Evolutionary conservation across 2,329 filamentous ascomycete genomes (phyloP), one percentile per base, ranked within the genome.

Genomic region (Colletotrichum horii): DNA sequence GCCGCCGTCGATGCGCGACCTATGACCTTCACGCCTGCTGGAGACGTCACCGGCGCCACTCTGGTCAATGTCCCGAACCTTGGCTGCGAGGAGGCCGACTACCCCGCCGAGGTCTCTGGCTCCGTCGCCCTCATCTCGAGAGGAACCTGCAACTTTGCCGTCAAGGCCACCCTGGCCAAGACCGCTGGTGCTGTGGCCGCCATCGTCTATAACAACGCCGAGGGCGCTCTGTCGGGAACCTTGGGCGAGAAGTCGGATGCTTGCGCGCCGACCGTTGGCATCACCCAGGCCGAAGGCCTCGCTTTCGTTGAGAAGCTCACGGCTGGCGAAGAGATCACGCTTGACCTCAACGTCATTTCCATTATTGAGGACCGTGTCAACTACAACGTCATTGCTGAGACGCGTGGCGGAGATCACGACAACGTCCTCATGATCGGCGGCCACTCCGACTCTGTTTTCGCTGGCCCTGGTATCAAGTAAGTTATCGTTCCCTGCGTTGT

Each of bases 141-240:
- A 78, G 92, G 93, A 71, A 83, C 79, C 2, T 94, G 93, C 80
- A 78, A 87, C 19, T 94, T 94, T 72, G 88, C 86, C 9, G 79
- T 86, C 26, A 94, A 94, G 85, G 87, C 90, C 8, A 82, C 86
- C 48, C 83, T 88, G 22, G 92, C 92, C 28, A 89, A 88, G 74
- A 80, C 82, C 1, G 91, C 92, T 3, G 91, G 92, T 22, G 93
- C 93, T 2, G 81, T 82, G 0, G 93, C 85, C 2, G 88, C 87
- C 1, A 80, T 94, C 69, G 85, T 94, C 75, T 93, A 93, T 83
- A 93, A 94, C 85, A 93, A 93, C 75, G 88, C 84, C 5, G 82
- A 86, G 0, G 91, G 90, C 4, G 74, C 82, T 4, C 71, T 87
- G 2, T 80, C 87, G 8, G 92, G 91, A 34, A 93, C 91, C 3